Evolutionary conservation across 2,329 filamentous ascomycete species (phyloP).

Genomic region (Beauveria varroae): DNA sequence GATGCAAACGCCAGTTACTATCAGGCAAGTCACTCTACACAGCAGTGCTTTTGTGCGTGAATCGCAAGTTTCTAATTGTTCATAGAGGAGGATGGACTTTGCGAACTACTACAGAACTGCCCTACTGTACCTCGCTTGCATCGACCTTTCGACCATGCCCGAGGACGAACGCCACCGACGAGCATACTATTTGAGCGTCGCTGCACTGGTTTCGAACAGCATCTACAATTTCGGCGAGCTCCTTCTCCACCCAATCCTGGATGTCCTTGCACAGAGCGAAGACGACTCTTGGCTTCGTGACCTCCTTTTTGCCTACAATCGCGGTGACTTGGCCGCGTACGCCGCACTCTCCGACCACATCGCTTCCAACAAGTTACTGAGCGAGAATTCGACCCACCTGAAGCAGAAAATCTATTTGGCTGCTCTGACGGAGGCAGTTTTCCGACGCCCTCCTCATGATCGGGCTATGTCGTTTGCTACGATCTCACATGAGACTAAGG

Average conservation of each 20-base stretch:
- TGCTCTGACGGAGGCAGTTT: conserved; percentile 90
- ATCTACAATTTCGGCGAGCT: conserved; percentile 99
- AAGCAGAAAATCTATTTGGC: conserved; percentile 98
- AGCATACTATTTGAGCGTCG: conserved; percentile 88
- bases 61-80: background rate
- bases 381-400: conserved; percentile 73
- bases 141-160: conserved; percentile 70
- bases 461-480: conserved; percentile 86
- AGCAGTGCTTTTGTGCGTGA: background rate
- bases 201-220: conserved; percentile 83
- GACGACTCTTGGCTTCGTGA: conserved; percentile 84
- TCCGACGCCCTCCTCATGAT: conserved; percentile 91
- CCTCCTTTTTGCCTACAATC: conserved; percentile 96
- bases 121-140: conserved; percentile 93
- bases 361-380: conserved; percentile 68
- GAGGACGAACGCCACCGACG: conserved; percentile 69
- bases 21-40: conserved; percentile 43
- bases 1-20: conserved; percentile 92
- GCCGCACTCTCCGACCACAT: conserved; percentile 77
- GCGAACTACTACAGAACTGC: conserved; percentile 96
- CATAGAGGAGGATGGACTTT: conserved; percentile 71
- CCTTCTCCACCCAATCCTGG: conserved; percentile 92
- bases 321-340: conserved; percentile 83
- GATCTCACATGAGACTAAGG: conserved; percentile 88
- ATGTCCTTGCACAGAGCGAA: conserved; percentile 63